phyloP scores from a whole-genome alignment of 1,284 basidiomycete species.

The Ustilago crameri region DNA sequence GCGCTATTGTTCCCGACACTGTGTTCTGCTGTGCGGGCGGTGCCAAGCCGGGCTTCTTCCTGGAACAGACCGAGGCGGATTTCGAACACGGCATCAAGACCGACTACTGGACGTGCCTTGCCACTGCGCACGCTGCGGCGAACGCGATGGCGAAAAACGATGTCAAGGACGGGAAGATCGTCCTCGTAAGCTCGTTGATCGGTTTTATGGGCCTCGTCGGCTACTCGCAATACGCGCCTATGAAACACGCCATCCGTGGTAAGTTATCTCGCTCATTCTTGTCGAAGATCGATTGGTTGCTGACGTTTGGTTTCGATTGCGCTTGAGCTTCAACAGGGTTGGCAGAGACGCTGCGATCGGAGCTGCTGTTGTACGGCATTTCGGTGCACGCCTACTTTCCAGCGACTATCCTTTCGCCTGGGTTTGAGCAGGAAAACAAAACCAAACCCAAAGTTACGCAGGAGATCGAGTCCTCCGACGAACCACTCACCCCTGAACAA shows the following conservation, averaged over 20 bases:
- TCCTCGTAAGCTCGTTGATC: slow-evolving; percentile 84
- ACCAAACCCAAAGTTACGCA: slow-evolving; percentile 82
- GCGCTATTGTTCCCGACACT: slow-evolving; percentile 73
- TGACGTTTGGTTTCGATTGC: not conserved
- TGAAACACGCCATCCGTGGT: slow-evolving; percentile 90
- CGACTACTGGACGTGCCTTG: slow-evolving; percentile 74
- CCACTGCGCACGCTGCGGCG: slow-evolving; percentile 79
- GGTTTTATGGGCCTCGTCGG: slow-evolving; percentile 85
- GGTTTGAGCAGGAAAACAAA: slow-evolving; percentile 82
- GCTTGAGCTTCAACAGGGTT: slow-evolving; percentile 73
- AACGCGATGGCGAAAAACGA: slow-evolving; percentile 77
- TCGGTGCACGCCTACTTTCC: slow-evolving; percentile 88
- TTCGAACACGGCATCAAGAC: slow-evolving; percentile 72
- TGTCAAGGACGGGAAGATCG: slow-evolving; percentile 76
- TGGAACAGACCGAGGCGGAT: slow-evolving; percentile 76
- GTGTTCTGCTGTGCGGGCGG: slow-evolving; percentile 83
- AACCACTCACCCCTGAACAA: slow-evolving; percentile 75
- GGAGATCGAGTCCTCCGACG: slow-evolving; percentile 84
- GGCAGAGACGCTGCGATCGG: slow-evolving; percentile 84
- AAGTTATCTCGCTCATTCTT: slow-evolving; percentile 7
- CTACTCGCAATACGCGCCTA: slow-evolving; percentile 85
- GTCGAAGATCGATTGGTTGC: not conserved
- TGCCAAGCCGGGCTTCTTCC: slow-evolving; percentile 76
- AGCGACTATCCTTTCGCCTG: slow-evolving; percentile 83
- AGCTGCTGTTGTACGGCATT: slow-evolving; percentile 82